A percentile compares a stretch with the other conserved stretches of the same genome.
Conservation (phyloP, 2,329 filamentous ascomycete genomes). For the Alternaria triticimaculans region DNA sequence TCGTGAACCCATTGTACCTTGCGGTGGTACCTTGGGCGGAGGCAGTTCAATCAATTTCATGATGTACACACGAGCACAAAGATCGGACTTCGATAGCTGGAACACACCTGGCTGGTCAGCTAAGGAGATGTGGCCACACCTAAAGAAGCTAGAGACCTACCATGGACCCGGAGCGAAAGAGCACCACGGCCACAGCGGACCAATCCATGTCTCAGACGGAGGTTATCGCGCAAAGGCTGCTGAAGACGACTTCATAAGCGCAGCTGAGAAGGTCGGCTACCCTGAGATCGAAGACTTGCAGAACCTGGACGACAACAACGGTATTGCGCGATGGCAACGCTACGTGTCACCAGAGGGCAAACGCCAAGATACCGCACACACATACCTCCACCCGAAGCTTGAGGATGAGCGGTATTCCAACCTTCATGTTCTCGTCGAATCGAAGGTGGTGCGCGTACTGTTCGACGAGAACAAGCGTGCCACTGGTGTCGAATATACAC, state of each 20-base stretch:
- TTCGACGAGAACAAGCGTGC: conserved; percentile 63
- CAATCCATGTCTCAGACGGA: conserved; percentile 62
- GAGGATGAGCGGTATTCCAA: conserved; percentile 61
- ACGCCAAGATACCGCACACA: conserved; percentile 65
- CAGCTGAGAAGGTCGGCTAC: conserved; percentile 57
- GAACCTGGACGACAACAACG: conserved; percentile 55
- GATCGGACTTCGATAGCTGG: conserved; percentile 61
- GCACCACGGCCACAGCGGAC: conserved; percentile 62
- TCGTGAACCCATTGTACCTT: conserved; percentile 54
- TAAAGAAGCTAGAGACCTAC: conserved; percentile 67
- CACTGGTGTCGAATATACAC: conserved; percentile 65
- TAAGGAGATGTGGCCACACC: conserved; percentile 60
- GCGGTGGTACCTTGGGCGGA: conserved; percentile 65
- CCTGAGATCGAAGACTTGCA: conserved; percentile 62
- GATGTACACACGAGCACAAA: conserved; percentile 55
- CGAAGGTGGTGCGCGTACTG: conserved; percentile 62
- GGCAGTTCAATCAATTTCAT: conserved; percentile 55
- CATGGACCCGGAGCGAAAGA: conserved; percentile 55
- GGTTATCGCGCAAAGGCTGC: conserved; percentile 51
- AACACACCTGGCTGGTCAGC: conserved; percentile 59
- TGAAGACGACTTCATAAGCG: conserved; percentile 60
- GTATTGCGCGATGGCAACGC: conserved; percentile 54
- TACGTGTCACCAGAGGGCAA: conserved; percentile 60
- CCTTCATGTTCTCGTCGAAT: conserved; percentile 65
- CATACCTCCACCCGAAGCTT: conserved; percentile 62